phyloP scores from a whole-genome alignment of 2,329 filamentous ascomycete species.

The Rutstroemia sp. region DNA sequence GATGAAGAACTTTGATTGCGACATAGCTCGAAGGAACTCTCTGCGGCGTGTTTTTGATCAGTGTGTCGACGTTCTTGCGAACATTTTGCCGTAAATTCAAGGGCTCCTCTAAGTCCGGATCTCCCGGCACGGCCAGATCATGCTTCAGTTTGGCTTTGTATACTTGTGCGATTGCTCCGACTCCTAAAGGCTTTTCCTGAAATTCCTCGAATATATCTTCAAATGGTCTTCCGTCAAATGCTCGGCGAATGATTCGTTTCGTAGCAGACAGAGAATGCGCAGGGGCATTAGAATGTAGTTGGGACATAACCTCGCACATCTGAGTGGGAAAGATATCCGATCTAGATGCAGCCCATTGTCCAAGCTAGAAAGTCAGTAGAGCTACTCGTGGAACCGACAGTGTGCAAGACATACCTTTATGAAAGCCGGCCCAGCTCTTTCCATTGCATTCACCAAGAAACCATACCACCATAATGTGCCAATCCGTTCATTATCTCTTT shows the following conservation, averaged over 20 bases:
- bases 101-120: constrained; percentile 46
- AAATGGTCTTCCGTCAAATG: constrained; percentile 74
- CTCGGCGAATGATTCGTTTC: constrained; percentile 68
- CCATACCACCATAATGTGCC: constrained; percentile 94
- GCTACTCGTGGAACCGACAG: not conserved
- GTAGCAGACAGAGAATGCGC: constrained; percentile 80
- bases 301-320: constrained; percentile 89
- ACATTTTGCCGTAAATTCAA: constrained; percentile 61
- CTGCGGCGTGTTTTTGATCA: constrained; percentile 80
- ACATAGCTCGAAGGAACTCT: constrained; percentile 87
- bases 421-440: constrained; percentile 87
- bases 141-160: constrained; percentile 91
- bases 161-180: constrained; percentile 94
- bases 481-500: constrained; percentile 64
- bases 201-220: constrained; percentile 97
- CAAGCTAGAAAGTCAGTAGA: constrained; percentile 49
- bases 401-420: constrained; percentile 67
- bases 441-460: constrained; percentile 84
- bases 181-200: constrained; percentile 78
- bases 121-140: constrained; percentile 59
- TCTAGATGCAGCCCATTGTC: constrained; percentile 95
- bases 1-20: constrained; percentile 92
- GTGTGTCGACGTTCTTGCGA: constrained; percentile 71
- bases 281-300: constrained; percentile 87
- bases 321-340: constrained; percentile 93